Conservation (phyloP, 1,139 yeast genomes). For the Geotrichum cucujoidarum region DNA sequence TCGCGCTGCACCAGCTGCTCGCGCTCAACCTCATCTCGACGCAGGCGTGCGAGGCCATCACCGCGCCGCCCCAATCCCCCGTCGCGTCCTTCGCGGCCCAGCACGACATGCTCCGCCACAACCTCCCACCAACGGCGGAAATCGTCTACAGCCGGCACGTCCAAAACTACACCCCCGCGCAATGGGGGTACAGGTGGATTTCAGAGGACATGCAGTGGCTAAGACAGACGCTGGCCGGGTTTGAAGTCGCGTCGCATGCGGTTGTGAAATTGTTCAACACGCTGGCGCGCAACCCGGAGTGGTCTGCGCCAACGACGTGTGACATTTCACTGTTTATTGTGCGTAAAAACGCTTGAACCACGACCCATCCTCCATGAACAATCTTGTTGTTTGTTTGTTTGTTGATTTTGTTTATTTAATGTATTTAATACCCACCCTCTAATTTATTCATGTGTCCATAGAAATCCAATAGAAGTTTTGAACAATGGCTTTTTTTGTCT, state of each 20-base stretch:
- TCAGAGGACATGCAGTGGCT: constrained; percentile 28
- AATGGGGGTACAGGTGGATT: constrained; percentile 31
- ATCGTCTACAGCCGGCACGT: constrained; percentile 21
- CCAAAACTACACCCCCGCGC: constrained; percentile 19
- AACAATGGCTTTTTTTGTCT: too few relatives aligned
- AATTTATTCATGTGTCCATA: too few relatives aligned
- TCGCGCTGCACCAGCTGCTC: constrained; percentile 28
- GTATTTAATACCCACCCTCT: neutral
- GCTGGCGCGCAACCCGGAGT: constrained; percentile 23
- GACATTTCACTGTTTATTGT: constrained; percentile 26
- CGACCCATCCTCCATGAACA: too few relatives aligned
- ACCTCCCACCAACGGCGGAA: constrained; percentile 22
- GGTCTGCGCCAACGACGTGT: constrained; percentile 22
- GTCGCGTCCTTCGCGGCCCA: constrained; percentile 22
- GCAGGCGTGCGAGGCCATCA: constrained; percentile 28
- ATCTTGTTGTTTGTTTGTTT: neutral
- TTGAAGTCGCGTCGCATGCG: constrained; percentile 22
- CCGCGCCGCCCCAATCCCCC: constrained; percentile 26
- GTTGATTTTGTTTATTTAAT: neutral
- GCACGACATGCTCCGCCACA: constrained; percentile 14
- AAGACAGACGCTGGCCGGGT: constrained; percentile 19
- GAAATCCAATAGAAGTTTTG: too few relatives aligned
- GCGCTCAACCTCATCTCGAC: constrained; percentile 30
- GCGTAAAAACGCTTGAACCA: constrained; percentile 19
- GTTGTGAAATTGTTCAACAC: constrained; percentile 19